A percentile compares a stretch with the other conserved stretches of the same genome.
These are phyloP conservation scores for Carallia pectinifolia DNA, from an alignment of 345 rosid genomes.

Conservation along the genomic window DNA sequence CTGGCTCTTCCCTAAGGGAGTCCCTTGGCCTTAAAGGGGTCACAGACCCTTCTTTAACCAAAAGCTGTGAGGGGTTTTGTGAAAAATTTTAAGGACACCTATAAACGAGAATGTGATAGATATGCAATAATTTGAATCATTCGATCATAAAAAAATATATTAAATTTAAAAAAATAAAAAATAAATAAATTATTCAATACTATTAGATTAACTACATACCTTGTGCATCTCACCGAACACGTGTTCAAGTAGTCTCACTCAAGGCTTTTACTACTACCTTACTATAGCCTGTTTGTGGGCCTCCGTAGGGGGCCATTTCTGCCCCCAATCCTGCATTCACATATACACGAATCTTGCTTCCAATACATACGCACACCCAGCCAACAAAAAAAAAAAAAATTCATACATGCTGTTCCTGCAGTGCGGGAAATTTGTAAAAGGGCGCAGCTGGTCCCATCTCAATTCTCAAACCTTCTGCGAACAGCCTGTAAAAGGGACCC, in stretches of 20 bases:
- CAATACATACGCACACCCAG: too few relatives aligned
- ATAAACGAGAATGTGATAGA: too few relatives aligned
- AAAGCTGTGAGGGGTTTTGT: conserved; percentile 6
- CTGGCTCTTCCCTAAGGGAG: conserved; percentile 16
- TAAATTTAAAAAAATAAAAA: too few relatives aligned
- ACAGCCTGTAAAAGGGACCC: conserved; percentile 47
- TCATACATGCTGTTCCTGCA: conserved; percentile 21
- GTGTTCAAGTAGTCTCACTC: too few relatives aligned
- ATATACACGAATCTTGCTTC: neutral
- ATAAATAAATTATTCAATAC: too few relatives aligned
- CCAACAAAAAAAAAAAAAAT: too few relatives aligned
- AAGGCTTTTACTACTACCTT: conserved; percentile 9
- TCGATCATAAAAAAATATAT: too few relatives aligned
- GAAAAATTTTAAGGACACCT: too few relatives aligned
- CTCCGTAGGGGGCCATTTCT: conserved; percentile 2
- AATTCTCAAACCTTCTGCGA: conserved; percentile 2
- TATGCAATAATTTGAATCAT: too few relatives aligned
- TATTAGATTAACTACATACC: too few relatives aligned
- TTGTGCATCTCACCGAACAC: too few relatives aligned
- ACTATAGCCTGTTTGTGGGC: conserved; percentile 19
- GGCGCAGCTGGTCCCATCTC: neutral
- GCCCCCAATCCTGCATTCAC: conserved; percentile 22
- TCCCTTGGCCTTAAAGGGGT: conserved; percentile 2
- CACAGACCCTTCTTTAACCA: neutral
- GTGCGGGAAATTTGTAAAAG: conserved; percentile 38